These are phyloP conservation scores for Kodamaea sp. DNA, from an alignment of 1,139 yeast genomes.

Conservation along the genomic window DNA sequence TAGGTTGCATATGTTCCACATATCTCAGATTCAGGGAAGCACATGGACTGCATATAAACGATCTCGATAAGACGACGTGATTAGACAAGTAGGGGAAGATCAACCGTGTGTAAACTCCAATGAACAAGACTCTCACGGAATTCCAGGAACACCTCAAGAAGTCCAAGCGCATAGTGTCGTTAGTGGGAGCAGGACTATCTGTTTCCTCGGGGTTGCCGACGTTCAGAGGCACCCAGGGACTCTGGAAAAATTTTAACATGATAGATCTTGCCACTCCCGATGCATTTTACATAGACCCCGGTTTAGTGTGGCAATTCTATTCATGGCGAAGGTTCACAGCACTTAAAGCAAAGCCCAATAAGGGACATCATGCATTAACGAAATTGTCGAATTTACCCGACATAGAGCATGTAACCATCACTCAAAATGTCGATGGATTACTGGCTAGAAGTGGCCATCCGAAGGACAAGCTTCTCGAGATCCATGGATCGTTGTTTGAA, in stretches of 20 bases:
- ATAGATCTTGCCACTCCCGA: conserved; percentile 90
- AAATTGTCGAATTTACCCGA: conserved; percentile 33
- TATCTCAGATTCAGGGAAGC: no score
- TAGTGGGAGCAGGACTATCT: conserved; percentile 85
- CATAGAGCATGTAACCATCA: conserved; percentile 58
- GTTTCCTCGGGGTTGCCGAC: conserved; percentile 78
- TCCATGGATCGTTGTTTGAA: conserved; percentile 79
- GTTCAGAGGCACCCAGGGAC: conserved; percentile 69
- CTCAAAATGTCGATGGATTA: conserved; percentile 83
- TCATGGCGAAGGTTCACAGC: conserved; percentile 69
- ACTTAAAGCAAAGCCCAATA: conserved; percentile 66
- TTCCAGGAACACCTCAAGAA: conserved; percentile 58
- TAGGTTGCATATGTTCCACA: no score
- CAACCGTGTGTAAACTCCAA: background rate
- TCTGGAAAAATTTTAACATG: conserved; percentile 78
- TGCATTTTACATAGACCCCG: conserved; percentile 81
- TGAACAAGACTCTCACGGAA: conserved; percentile 29
- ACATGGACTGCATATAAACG: no score
- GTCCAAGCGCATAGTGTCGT: conserved; percentile 63
- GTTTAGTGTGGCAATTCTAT: conserved; percentile 88
- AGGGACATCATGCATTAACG: conserved; percentile 71
- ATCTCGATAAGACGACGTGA: no score
- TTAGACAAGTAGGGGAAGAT: no score
- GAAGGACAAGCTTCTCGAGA: conserved; percentile 50
- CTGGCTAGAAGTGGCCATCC: conserved; percentile 66